Base-by-base conservation (phyloP, 1,284 basidiomycete genomes). In the Cryptococcus neoformans region DNA sequence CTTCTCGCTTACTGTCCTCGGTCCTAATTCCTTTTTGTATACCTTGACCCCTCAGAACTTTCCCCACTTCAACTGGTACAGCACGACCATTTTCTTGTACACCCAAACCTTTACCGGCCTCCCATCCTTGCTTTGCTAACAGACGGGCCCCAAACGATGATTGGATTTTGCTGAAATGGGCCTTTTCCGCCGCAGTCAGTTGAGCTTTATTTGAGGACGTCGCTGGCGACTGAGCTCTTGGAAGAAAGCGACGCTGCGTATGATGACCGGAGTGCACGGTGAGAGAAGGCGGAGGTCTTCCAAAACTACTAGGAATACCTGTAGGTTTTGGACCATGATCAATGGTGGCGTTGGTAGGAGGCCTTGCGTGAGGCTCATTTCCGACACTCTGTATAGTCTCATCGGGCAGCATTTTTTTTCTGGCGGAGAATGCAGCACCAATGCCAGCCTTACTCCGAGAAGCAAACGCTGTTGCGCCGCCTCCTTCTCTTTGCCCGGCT, bases 71-170 rank as follows among this genome's bases (percentile, higher is more conserved):
- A 9, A 98, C 83, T 0, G 93, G 93, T 0, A 88, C 87, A 4
- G 92, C 86, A 55, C 95, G 93, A 67, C 93, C 93, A 66, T 88
- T 85, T 6, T 88, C 88, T 2, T 81, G 79, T 0, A 82, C 77
- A 66, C 93, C 94, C 14, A 97, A 81, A 70, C 94, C 94, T 17
- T 84, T 83, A 6, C 94, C 83, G 0, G 87, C 80, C 69, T 87
- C 81, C 93, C 94, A 98, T 11, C 94, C 93, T 86, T 93, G 92
- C 78, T 92, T 95, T 44, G 85, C 83, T n/a, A 98, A 83, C 83
- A 97, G 84, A 54, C 86, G 85, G 9, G 92, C 87, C 66, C 92
- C 94, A 62, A 92, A 87, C 0, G 87, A 82, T 21, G 84, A 83
- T 36, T 84, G 81, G 9, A 96, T 81, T 65, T 88, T 90, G 65